Base-by-base conservation (phyloP, 139 green algal species). In the Prasinococcaceae sp. region DNA sequence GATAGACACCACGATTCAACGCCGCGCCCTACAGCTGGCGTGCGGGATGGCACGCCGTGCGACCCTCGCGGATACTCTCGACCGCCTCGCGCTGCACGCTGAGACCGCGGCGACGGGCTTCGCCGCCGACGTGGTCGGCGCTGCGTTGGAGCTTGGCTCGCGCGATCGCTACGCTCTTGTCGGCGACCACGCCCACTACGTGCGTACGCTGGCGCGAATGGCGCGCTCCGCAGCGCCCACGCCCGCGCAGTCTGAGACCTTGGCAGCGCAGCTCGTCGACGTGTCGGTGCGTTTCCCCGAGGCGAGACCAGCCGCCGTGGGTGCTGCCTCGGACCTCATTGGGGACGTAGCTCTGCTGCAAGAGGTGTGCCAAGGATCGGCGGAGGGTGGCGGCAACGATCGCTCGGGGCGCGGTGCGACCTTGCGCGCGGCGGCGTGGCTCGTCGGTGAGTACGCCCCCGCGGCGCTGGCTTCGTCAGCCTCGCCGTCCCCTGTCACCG, bases 231-330 rank as follows among this genome's bases (percentile, higher is more conserved):
- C 10, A 54, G 30, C 17, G 41, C 22, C 12, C 49, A 72, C 37
- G 48, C 57, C 28, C 10, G 24, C 14, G 42, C 59, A n/a, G 58
- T n/a, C n/a, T n/a, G n/a, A n/a, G n/a, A n/a, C n/a, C n/a, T n/a
- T 73, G 6, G 67, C 45, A 32, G 32, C 44, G 17, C 67, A 76
- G 33, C 49, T 71, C 49, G 25, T 68, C n/a, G 67, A 72, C 38
- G 24, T 76, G 16, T 47, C 50, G n/a, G 22, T 59, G 30, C 40
- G 55, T 25, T 32, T 65, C 12, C 30, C 50, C n/a, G 54, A 42
- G 10, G 48, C 66, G 40, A 41, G 62, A 25, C 35, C 50, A 30
- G 43, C 28, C 28, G 55, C 55, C 4, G 53, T 75, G 22, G 35
- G 50, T 10, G 47, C 42, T 26, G 47, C 51, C 4, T 26, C 23